phyloP scores from a whole-genome alignment of 73 alveolate genomes.

The Paramecium primaurelia region DNA sequence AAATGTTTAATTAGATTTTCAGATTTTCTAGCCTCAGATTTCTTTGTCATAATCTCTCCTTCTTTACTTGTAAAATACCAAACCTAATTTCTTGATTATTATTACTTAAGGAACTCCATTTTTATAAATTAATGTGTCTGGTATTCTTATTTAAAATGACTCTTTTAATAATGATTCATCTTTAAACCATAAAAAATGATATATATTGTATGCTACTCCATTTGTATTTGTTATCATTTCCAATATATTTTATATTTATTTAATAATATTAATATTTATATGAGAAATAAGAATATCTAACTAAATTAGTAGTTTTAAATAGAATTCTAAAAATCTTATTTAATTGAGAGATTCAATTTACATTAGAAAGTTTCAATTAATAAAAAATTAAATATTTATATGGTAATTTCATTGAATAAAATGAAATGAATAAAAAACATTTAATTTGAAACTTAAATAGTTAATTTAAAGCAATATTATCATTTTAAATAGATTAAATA shows the following conservation, averaged over 20 bases:
- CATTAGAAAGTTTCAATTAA: background rate
- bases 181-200: slow-evolving; percentile 58
- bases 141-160: slow-evolving; percentile 47
- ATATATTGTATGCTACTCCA: slow-evolving; percentile 47
- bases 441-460: background rate
- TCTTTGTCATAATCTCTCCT: slow-evolving; percentile 54
- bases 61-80: slow-evolving; percentile 59
- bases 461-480: background rate
- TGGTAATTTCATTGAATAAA: too few species aligned
- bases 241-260: background rate
- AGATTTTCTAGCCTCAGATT: background rate
- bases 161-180: slow-evolving; percentile 50
- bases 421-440: background rate
- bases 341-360: background rate
- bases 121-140: slow-evolving; percentile 48
- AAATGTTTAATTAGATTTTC: background rate
- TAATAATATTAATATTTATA: background rate
- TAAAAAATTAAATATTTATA: too few species aligned
- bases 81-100: background rate
- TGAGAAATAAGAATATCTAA: background rate
- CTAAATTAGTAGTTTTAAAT: background rate
- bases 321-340: background rate
- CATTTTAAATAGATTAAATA: background rate
- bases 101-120: slow-evolving; percentile 39
- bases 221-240: slow-evolving; percentile 55